phyloP scores from a whole-genome alignment of 352 stramenopile species.

The Globisporangium nagaii region DNA sequence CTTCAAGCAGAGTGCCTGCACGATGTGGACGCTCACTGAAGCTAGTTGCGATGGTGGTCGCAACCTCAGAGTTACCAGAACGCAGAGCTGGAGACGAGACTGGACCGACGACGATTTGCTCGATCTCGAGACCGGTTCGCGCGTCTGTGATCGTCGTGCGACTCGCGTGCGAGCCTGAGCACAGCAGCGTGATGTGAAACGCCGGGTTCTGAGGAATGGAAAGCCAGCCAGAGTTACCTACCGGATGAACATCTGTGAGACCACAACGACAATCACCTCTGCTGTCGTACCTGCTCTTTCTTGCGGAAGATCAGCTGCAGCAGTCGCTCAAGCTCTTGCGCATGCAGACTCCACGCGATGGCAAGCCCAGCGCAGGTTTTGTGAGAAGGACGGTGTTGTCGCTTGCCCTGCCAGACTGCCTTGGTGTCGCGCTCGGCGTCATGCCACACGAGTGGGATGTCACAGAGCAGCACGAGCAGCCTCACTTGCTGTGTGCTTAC shows the following conservation, averaged over 20 bases:
- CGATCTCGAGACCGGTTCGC: constrained; percentile 18
- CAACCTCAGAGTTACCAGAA: too few relatives aligned
- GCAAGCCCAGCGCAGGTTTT: neutral
- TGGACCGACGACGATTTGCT: constrained; percentile 46
- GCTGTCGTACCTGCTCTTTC: constrained; percentile 21
- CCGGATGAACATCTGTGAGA: neutral
- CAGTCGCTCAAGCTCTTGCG: constrained; percentile 27
- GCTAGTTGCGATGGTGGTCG: constrained; percentile 1
- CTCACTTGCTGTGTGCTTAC: neutral
- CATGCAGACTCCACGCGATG: constrained; percentile 32
- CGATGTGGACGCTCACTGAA: neutral
- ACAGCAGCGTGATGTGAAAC: constrained; percentile 40
- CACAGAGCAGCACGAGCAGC: constrained; percentile 47
- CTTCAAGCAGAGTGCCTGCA: constrained; percentile 6
- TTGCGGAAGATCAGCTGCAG: constrained; percentile 34
- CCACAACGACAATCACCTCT: neutral
- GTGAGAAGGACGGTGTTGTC: neutral
- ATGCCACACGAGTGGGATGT: constrained; percentile 41
- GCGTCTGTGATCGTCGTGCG: constrained; percentile 31
- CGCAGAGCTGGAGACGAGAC: constrained; percentile 17
- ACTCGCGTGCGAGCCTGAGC: constrained; percentile 22
- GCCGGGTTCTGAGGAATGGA: constrained; percentile 20
- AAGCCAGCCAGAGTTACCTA: neutral
- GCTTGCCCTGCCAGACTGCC: constrained; percentile 15
- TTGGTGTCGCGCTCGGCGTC: constrained; percentile 8